Evolutionary conservation across 1,284 basidiomycete genomes (phyloP).

Genomic region (Apiotrichum gracile): DNA sequence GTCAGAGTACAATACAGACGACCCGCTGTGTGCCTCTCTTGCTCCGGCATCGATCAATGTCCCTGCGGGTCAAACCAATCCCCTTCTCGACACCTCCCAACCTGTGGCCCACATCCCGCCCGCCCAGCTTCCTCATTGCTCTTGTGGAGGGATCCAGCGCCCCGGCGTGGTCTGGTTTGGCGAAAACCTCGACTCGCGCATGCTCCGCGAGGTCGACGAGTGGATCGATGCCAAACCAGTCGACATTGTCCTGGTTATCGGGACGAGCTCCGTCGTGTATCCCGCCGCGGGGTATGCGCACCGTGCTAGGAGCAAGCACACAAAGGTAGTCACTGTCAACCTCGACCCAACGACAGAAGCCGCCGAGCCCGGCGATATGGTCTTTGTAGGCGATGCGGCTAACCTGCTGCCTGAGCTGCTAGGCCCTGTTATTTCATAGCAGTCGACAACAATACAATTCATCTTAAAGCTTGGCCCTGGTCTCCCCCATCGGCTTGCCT

Average conservation of each 20-base stretch:
- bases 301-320: slow-evolving; percentile 1
- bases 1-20: background rate
- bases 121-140: slow-evolving; percentile 2
- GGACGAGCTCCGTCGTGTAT: slow-evolving; percentile 12
- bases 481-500: background rate
- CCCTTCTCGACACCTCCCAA: slow-evolving; percentile 3
- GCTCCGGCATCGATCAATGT: background rate
- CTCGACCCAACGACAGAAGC: slow-evolving; percentile 2
- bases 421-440: background rate
- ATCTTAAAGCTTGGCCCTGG: slow-evolving; percentile 11
- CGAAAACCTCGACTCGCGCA: slow-evolving; percentile 7
- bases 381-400: slow-evolving; percentile 9
- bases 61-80: background rate
- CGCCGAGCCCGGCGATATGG: slow-evolving; percentile 4
- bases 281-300: slow-evolving; percentile 10
- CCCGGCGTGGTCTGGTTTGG: slow-evolving; percentile 17
- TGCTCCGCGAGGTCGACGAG: slow-evolving; percentile 3
- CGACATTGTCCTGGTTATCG: slow-evolving; percentile 11
- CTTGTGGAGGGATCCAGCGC: slow-evolving; percentile 6
- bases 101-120: background rate
- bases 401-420: slow-evolving; percentile 8
- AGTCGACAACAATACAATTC: background rate
- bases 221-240: slow-evolving; percentile 10
- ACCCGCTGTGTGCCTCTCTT: slow-evolving; percentile 6
- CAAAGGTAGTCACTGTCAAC: slow-evolving; percentile 9